Evolutionary conservation across 1,139 yeast species (phyloP).

Genomic region (Ogataea hybrid): DNA sequence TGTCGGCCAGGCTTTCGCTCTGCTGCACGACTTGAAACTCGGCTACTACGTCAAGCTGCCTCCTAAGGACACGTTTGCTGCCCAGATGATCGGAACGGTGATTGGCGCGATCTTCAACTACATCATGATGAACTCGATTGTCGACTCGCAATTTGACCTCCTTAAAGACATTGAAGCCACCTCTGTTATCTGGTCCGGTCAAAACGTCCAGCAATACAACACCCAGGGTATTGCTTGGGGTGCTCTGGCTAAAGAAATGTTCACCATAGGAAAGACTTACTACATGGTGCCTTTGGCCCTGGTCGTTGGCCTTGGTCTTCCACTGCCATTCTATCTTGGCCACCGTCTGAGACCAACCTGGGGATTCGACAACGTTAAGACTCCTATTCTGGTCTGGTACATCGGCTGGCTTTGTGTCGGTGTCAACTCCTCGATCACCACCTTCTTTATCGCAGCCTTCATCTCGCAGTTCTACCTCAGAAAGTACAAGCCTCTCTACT

Average conservation of each 20-base stretch:
- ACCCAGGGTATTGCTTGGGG: conserved; percentile 35
- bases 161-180: conserved; percentile 31
- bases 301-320: conserved; percentile 28
- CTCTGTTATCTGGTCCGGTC: conserved; percentile 33
- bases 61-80: conserved; percentile 57
- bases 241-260: conserved; percentile 32
- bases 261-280: conserved; percentile 28
- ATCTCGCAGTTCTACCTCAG: conserved; percentile 38
- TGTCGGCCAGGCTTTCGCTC: conserved; percentile 57
- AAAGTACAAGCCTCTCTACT: conserved; percentile 55
- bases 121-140: conserved; percentile 33
- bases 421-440: conserved; percentile 31
- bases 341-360: conserved; percentile 29
- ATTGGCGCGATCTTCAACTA: conserved; percentile 53
- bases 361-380: conserved; percentile 27
- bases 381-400: conserved; percentile 30
- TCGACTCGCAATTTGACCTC: conserved; percentile 26
- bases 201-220: conserved; percentile 33
- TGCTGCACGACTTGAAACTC: conserved; percentile 55
- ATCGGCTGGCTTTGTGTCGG: conserved; percentile 33
- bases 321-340: conserved; percentile 28
- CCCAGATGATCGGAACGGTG: conserved; percentile 44
- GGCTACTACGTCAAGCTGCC: conserved; percentile 64
- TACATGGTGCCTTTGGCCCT: conserved; percentile 30
- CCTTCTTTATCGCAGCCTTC: conserved; percentile 30